Percentiles rank a stretch among this genome's conserved stretches.
Evolutionary conservation across 2,329 filamentous ascomycete species (phyloP).

Genomic region (Penicillium sp.): DNA sequence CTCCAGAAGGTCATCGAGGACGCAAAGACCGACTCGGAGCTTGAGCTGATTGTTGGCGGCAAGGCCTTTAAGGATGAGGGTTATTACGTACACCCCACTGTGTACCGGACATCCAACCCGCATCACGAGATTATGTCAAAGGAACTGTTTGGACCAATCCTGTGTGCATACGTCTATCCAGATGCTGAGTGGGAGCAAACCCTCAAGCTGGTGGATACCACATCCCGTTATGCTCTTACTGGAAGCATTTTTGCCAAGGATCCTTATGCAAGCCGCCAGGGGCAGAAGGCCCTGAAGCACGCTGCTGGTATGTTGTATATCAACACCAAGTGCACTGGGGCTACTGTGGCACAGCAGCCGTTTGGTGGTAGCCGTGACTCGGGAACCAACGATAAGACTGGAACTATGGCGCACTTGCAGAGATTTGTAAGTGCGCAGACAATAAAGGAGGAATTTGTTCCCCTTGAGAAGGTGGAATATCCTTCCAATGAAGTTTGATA

Average conservation of each 20-base stretch:
- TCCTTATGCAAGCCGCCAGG: conserved; percentile 50
- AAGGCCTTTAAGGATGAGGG: conserved; percentile 72
- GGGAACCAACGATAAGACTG: conserved; percentile 60
- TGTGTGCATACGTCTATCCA: conserved; percentile 73
- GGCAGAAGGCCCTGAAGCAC: conserved; percentile 54
- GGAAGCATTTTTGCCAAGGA: conserved; percentile 37
- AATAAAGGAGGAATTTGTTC: conserved; percentile 54
- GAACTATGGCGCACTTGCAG: conserved; percentile 51
- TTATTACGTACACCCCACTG: conserved; percentile 77
- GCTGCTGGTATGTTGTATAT: conserved; percentile 60
- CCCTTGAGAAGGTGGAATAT: conserved; percentile 25
- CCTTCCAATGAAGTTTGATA: conserved; percentile 24
- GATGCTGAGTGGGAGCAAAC: conserved; percentile 48
- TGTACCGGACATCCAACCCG: conserved; percentile 71
- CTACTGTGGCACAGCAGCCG: conserved; percentile 57
- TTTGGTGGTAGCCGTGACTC: conserved; percentile 56
- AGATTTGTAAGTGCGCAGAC: conserved; percentile 55
- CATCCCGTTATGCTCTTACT: conserved; percentile 20
- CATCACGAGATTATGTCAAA: conserved; percentile 68
- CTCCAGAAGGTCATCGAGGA: conserved; percentile 71
- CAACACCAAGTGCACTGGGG: conserved; percentile 60
- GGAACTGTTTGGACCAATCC: conserved; percentile 77
- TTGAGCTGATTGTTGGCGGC: conserved; percentile 73
- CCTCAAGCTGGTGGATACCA: conserved; percentile 16
- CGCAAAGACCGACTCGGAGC: conserved; percentile 69